These are phyloP conservation scores for Nowakowskiella sp. DNA, from an alignment of 192 early-diverging fungal species.

Conservation along the genomic window DNA sequence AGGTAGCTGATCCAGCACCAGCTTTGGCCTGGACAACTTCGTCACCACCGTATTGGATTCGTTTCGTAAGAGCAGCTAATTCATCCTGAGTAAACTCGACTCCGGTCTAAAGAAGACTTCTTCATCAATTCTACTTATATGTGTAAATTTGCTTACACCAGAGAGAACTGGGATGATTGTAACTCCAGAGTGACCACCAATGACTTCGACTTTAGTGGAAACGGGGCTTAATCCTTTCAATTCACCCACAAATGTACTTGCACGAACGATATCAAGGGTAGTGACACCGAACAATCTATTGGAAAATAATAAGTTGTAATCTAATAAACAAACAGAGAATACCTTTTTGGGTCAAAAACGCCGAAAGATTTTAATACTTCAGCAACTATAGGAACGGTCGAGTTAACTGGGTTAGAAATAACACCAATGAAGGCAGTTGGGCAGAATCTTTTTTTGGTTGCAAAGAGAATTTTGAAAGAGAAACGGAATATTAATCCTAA, in stretches of 20 bases:
- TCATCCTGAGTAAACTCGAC: constrained; percentile 36
- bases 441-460: constrained; percentile 29
- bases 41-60: constrained; percentile 62
- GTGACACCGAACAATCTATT: constrained; percentile 51
- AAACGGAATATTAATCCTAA: constrained; percentile 1
- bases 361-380: constrained; percentile 52
- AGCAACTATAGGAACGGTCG: constrained; percentile 56
- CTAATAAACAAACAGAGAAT: not conserved
- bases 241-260: constrained; percentile 49
- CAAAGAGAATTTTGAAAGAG: constrained; percentile 8
- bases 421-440: constrained; percentile 56
- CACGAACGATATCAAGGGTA: constrained; percentile 53
- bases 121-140: constrained; percentile 1
- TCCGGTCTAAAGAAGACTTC: constrained; percentile 15
- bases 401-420: constrained; percentile 65
- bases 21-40: constrained; percentile 64
- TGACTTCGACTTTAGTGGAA: constrained; percentile 40
- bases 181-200: constrained; percentile 63
- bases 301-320: not conserved
- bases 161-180: constrained; percentile 59
- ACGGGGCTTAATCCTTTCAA: constrained; percentile 32
- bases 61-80: constrained; percentile 45
- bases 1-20: constrained; percentile 50
- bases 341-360: constrained; percentile 54
- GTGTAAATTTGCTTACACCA: constrained; percentile 20